Evolutionary conservation across 1,284 basidiomycete genomes (phyloP).

Genomic region (Ganoderma multipileum): DNA sequence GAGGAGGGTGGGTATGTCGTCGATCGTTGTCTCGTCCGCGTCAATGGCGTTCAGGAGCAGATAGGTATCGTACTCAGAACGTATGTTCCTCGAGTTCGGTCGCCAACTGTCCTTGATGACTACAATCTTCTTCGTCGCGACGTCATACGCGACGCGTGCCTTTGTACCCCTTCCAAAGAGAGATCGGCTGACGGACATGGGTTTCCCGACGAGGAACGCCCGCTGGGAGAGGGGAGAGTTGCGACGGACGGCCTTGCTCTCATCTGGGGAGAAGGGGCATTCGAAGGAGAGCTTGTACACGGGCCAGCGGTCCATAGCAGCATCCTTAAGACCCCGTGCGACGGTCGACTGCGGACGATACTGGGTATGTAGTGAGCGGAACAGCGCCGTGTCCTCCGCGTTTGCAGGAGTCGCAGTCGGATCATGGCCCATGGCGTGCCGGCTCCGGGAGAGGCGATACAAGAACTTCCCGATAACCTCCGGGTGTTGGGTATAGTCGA

Average conservation of each 20-base stretch:
- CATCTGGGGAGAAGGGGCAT: neutral
- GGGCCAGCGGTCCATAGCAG: neutral
- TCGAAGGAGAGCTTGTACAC: neutral
- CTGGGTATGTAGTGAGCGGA: neutral
- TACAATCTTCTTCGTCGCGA: no score
- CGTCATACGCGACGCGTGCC: no score
- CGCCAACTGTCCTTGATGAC: no score
- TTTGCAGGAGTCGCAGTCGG: neutral
- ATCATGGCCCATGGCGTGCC: neutral
- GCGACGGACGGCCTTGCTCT: neutral
- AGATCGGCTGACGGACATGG: no score
- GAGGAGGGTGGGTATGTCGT: no score
- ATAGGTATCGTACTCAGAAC: no score
- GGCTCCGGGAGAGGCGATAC: slow-evolving; percentile 14
- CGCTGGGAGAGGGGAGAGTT: neutral
- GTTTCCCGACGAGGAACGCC: neutral
- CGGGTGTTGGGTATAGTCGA: slow-evolving; percentile 24
- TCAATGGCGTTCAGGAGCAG: no score
- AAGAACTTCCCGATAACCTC: slow-evolving; percentile 21
- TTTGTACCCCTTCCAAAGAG: no score
- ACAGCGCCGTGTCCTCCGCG: neutral
- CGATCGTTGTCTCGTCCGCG: no score
- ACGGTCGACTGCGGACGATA: neutral
- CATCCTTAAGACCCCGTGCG: neutral
- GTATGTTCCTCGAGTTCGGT: no score